These are phyloP conservation scores for Fusarium sp. DNA, from an alignment of 2,329 filamentous ascomycete genomes.

Conservation along the genomic window DNA sequence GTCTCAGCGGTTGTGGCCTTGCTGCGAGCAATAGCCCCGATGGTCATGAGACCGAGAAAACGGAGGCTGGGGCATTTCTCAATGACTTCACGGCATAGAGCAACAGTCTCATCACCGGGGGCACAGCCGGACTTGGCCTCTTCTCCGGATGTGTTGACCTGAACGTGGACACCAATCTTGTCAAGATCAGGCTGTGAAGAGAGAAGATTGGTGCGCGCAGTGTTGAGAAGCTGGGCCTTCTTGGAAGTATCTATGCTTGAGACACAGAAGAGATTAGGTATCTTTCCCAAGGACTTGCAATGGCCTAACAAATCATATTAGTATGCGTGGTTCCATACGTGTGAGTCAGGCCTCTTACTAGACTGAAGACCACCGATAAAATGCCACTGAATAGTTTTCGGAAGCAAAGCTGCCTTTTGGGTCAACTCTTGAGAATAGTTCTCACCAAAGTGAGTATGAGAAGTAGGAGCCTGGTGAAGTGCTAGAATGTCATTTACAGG, in stretches of 20 bases:
- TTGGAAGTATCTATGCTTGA: conserved; percentile 90
- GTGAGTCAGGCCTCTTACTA: conserved; percentile 51
- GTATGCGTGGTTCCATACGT: background rate
- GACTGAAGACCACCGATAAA: conserved; percentile 96
- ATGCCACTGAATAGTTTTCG: conserved; percentile 85
- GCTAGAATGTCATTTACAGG: conserved; percentile 91
- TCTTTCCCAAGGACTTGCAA: conserved; percentile 86
- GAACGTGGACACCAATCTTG: conserved; percentile 81
- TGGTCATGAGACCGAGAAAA: conserved; percentile 93
- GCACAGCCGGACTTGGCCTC: conserved; percentile 84
- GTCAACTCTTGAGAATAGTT: conserved; percentile 94
- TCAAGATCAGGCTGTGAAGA: conserved; percentile 52
- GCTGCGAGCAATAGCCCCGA: conserved; percentile 91
- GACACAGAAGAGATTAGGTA: conserved; percentile 91
- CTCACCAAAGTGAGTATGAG: conserved; percentile 88
- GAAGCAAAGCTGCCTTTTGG: conserved; percentile 86
- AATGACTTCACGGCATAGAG: conserved; percentile 76
- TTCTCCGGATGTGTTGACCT: conserved; percentile 96
- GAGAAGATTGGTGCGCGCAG: conserved; percentile 73
- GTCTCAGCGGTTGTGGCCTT: conserved; percentile 76
- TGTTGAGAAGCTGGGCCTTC: conserved; percentile 86
- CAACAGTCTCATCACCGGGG: conserved; percentile 70
- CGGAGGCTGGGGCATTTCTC: conserved; percentile 78
- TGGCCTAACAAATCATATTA: conserved; percentile 69
- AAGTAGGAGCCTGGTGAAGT: conserved; percentile 72